These are phyloP conservation scores for Buxus sempervirens DNA, from an alignment of 164 flowering plant species.

Conservation along the genomic window DNA sequence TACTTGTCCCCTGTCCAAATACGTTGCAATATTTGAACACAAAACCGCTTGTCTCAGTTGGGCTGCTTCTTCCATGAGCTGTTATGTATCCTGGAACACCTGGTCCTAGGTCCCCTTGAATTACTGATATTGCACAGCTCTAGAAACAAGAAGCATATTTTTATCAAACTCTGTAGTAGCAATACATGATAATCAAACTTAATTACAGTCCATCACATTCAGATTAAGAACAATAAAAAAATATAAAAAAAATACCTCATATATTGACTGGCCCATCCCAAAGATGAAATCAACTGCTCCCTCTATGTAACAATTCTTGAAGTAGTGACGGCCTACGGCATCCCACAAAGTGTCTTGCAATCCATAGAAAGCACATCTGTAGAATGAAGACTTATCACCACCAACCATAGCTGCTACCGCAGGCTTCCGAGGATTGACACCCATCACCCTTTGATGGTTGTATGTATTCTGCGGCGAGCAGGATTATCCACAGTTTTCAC, in stretches of 20 bases:
- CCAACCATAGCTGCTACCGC: constrained; percentile 54
- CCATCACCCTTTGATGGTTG: constrained; percentile 9
- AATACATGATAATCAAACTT: background rate
- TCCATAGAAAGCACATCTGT: constrained; percentile 43
- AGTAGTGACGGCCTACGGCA: constrained; percentile 48
- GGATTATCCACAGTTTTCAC: background rate
- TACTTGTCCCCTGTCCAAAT: constrained; percentile 23
- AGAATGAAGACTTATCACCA: constrained; percentile 48
- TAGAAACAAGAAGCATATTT: constrained; percentile 3
- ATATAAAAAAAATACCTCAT: constrained; percentile 42
- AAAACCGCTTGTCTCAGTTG: constrained; percentile 23
- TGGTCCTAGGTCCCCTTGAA: background rate
- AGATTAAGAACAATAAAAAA: background rate
- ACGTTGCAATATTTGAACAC: constrained; percentile 31
- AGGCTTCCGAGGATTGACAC: background rate
- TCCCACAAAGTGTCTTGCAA: constrained; percentile 78
- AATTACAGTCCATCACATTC: too few species aligned
- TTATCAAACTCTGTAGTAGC: too few species aligned
- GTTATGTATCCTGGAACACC: constrained; percentile 30
- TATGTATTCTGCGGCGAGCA: constrained; percentile 40
- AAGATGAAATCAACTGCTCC: constrained; percentile 73
- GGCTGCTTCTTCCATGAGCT: constrained; percentile 28
- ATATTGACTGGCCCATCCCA: constrained; percentile 60
- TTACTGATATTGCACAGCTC: constrained; percentile 27
- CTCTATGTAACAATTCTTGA: constrained; percentile 42